Base-by-base conservation (phyloP, 495 filamentous ascomycete genomes). In the Umbilicaria muhlenbergii region DNA sequence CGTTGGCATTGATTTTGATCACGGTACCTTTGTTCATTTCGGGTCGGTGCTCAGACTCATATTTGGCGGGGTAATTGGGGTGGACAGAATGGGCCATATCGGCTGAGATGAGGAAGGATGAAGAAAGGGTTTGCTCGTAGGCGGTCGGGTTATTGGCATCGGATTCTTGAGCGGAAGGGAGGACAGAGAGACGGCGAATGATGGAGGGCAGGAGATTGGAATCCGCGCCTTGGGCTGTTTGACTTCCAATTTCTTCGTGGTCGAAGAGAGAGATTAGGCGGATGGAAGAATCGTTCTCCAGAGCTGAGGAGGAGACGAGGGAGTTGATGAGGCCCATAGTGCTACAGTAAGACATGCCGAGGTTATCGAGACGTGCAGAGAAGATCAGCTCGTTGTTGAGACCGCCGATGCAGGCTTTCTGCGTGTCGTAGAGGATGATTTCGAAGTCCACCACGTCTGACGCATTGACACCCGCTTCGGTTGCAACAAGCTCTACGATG, bases 1-100 rank as follows among this genome's bases (percentile, higher is more conserved):
- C 83, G 57, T 95, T 96, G 39, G 92, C 91, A 60, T 99, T 99
- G 66, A 99, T 70, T 67, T 99, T 99, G 66, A 99, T 84, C 34
- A 95, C 88, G 13, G 83, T 80, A 33, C 91, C 91, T 60, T 85
- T 83, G 71, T 99, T 99, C 70, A 96, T 88, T 55, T 91, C 80
- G 4, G 92, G 91, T 42, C 81, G 75, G 63, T 96, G 91, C 48
- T 83, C 79, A 33, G 74, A 58, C 66, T 99, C 91, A 61, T 96
- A 94, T 64, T 96, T 96, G 47, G 60, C 71, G 0, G 78, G 65
- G 62, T 94, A 96, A 65, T 99, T 99, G 32, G 91, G 91, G 59
- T 99, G 81, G 13, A 96, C 78, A 2, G 77, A 77, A 63, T 99
- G 91, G 3, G 92, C 87, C 88, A 96, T 95, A 59, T 99, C 91